phyloP scores from a whole-genome alignment of 306 rosid species.

The Casuarina equisetifolia region DNA sequence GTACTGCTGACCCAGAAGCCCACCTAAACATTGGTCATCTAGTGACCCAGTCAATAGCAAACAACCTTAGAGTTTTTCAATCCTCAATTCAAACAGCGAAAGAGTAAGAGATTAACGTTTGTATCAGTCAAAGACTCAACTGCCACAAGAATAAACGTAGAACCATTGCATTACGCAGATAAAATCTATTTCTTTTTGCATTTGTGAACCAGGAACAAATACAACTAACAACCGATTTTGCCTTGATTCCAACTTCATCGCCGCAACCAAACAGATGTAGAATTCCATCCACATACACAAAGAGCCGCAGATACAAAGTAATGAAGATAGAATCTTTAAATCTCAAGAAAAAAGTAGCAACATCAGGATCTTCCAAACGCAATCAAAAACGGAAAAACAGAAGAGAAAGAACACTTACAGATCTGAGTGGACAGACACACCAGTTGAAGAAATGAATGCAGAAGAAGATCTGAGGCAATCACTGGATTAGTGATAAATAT shows the following conservation, averaged over 20 bases:
- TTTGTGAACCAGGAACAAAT: not conserved
- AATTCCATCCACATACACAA: not conserved
- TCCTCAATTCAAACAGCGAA: not conserved
- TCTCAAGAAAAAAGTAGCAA: not conserved
- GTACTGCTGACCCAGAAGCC: not conserved
- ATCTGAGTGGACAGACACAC: slow-evolving; percentile 24
- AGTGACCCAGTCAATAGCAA: not conserved
- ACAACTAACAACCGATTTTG: not conserved
- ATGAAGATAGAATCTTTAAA: not conserved
- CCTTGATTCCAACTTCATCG: not conserved
- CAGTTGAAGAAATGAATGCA: not conserved
- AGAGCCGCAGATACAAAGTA: too few species aligned
- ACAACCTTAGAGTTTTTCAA: not conserved
- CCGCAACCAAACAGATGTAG: not conserved
- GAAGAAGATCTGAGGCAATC: slow-evolving; percentile 9
- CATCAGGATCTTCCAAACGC: not conserved
- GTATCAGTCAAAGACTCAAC: not conserved
- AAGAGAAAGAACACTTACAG: slow-evolving; percentile 31
- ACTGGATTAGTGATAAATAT: not conserved
- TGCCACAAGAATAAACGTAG: not conserved
- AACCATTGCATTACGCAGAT: not conserved
- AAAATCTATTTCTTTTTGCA: too few species aligned
- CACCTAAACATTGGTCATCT: not conserved
- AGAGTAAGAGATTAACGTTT: not conserved
- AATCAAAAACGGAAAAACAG: not conserved